These are phyloP conservation scores for Globomyces sp. DNA, from an alignment of 371 early-diverging fungal genomes.

Conservation along the genomic window DNA sequence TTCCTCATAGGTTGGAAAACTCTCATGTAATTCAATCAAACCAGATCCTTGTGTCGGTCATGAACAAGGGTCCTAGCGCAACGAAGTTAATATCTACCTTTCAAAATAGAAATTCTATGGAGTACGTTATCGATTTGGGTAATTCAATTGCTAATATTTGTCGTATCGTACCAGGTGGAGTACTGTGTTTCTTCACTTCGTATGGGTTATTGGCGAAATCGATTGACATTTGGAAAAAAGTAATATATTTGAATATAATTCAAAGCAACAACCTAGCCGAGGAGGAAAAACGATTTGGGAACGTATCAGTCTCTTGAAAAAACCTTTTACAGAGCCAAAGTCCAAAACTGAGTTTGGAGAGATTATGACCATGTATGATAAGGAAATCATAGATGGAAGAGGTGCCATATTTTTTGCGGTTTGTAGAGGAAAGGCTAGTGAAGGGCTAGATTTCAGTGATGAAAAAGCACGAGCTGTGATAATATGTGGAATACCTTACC, in stretches of 20 bases:
- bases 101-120: neutral
- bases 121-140: constrained; percentile 46
- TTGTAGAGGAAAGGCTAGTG: constrained; percentile 90
- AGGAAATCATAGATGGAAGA: constrained; percentile 27
- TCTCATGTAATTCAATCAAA: constrained; percentile 46
- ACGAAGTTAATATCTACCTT: constrained; percentile 1
- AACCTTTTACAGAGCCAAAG: constrained; percentile 42
- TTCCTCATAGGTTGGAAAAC: constrained; percentile 45
- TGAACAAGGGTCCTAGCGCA: constrained; percentile 26
- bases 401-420: constrained; percentile 63
- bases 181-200: constrained; percentile 62
- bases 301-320: constrained; percentile 35
- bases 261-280: neutral
- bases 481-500: constrained; percentile 87
- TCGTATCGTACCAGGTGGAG: constrained; percentile 48
- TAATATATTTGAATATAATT: neutral
- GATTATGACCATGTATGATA: constrained; percentile 35
- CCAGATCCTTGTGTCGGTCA: constrained; percentile 40
- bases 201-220: constrained; percentile 51
- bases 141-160: constrained; percentile 37
- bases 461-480: constrained; percentile 85
- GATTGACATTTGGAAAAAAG: constrained; percentile 35
- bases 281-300: constrained; percentile 31
- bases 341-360: constrained; percentile 36
- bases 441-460: constrained; percentile 95